A percentile compares a stretch with the other conserved stretches of the same genome.
These are phyloP conservation scores for Sporobolomyces pararoseus DNA, from an alignment of 768 basidiomycete genomes.

Conservation along the genomic window DNA sequence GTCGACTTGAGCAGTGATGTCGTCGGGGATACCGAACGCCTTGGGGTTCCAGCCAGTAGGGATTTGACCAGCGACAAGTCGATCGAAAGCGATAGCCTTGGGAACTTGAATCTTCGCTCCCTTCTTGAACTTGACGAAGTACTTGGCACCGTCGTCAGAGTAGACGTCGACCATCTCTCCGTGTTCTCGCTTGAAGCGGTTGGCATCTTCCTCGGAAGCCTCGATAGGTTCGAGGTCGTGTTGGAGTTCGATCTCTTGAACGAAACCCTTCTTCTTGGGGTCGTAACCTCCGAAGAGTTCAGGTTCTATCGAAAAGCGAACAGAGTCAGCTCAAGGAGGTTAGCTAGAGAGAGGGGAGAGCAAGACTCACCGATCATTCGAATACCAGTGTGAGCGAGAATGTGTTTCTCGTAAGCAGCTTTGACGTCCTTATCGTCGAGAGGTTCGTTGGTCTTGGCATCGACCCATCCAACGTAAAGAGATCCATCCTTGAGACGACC, in stretches of 20 bases:
- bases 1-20: conserved; percentile 91
- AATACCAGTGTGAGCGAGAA: conserved; percentile 83
- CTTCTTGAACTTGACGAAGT: conserved; percentile 98
- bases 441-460: conserved; percentile 84
- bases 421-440: conserved; percentile 97
- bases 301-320: conserved; percentile 62
- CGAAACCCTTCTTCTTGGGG: conserved; percentile 93
- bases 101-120: conserved; percentile 83
- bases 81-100: conserved; percentile 91
- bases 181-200: conserved; percentile 93
- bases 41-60: conserved; percentile 97
- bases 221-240: conserved; percentile 97
- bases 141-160: conserved; percentile 86
- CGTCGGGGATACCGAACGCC: conserved; percentile 92
- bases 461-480: conserved; percentile 96
- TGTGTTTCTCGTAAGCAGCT: conserved; percentile 89
- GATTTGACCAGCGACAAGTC: conserved; percentile 89
- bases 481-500: conserved; percentile 89
- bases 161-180: conserved; percentile 94
- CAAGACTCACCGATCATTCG: conserved; percentile 74
- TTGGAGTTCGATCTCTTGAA: conserved; percentile 92
- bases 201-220: conserved; percentile 81
- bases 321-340: conserved; percentile 23
- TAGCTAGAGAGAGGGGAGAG: background rate
- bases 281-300: conserved; percentile 97